These are phyloP conservation scores for Saccharomyces jurei DNA, from an alignment of 805 yeast genomes.

Conservation along the genomic window DNA sequence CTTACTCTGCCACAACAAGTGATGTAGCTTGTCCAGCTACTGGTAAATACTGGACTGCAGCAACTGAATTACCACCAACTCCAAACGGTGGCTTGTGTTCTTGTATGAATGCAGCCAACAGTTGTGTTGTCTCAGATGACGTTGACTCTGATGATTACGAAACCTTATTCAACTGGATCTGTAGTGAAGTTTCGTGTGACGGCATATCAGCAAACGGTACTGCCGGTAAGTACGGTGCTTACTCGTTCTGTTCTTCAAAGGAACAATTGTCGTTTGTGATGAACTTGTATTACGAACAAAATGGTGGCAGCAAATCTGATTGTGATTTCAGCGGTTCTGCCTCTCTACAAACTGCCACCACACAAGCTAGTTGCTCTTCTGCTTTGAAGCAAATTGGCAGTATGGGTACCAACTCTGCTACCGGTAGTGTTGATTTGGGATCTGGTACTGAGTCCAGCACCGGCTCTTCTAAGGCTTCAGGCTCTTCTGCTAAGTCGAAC, in stretches of 20 bases:
- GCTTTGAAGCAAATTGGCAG: slow-evolving; percentile 58
- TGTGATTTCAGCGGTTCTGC: slow-evolving; percentile 70
- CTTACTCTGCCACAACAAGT: slow-evolving; percentile 35
- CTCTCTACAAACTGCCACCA: slow-evolving; percentile 38
- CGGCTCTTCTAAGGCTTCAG: slow-evolving; percentile 27
- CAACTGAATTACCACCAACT: slow-evolving; percentile 68
- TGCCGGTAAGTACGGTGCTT: slow-evolving; percentile 61
- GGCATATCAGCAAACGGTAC: slow-evolving; percentile 58
- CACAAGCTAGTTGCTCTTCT: slow-evolving; percentile 49
- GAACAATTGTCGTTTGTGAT: slow-evolving; percentile 58
- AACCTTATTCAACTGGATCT: slow-evolving; percentile 49
- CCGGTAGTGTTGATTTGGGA: slow-evolving; percentile 32
- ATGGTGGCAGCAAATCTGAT: slow-evolving; percentile 39
- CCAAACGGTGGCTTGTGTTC: slow-evolving; percentile 58
- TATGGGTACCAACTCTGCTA: slow-evolving; percentile 55
- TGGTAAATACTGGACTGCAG: slow-evolving; percentile 53
- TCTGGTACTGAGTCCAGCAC: slow-evolving; percentile 11
- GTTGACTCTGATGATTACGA: slow-evolving; percentile 52
- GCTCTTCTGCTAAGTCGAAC: slow-evolving; percentile 15
- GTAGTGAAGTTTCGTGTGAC: slow-evolving; percentile 49
- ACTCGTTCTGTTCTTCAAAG: slow-evolving; percentile 61
- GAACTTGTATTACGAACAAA: slow-evolving; percentile 52
- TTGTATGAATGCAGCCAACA: slow-evolving; percentile 48
- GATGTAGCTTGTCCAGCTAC: slow-evolving; percentile 57
- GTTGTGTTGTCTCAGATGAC: slow-evolving; percentile 52